A percentile compares a stretch with the other conserved stretches of the same genome.
phyloP scores from a whole-genome alignment of 2,329 filamentous ascomycete species.

The Ramularia endophylla region DNA sequence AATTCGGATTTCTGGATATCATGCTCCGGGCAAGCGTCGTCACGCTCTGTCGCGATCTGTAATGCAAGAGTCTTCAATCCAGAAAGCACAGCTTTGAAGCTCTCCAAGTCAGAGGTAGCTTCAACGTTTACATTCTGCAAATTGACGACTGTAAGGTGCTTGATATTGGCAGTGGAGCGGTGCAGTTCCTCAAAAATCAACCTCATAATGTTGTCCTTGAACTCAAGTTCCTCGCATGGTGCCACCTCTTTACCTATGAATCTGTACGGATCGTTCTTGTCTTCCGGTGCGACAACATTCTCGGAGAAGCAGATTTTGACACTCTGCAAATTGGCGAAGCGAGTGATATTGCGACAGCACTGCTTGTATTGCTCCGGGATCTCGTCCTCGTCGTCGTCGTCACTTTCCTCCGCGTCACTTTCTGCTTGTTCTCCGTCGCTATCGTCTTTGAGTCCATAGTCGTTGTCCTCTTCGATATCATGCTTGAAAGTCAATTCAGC shows the following conservation, averaged over 20 bases:
- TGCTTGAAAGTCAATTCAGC: neutral
- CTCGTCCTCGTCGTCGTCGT: neutral
- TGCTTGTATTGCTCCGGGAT: neutral
- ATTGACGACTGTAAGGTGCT: conserved; percentile 21
- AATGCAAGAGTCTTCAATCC: conserved; percentile 17
- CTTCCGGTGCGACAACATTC: neutral
- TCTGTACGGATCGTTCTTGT: neutral
- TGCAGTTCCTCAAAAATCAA: too few relatives aligned
- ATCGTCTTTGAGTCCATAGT: too few relatives aligned
- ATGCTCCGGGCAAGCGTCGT: conserved; percentile 12
- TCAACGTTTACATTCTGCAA: conserved; percentile 18
- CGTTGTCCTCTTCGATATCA: neutral
- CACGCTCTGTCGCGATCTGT: conserved; percentile 18
- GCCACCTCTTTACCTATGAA: neutral
- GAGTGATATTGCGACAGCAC: neutral
- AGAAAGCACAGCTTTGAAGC: conserved; percentile 18
- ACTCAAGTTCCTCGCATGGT: neutral
- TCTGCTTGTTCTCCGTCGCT: too few relatives aligned
- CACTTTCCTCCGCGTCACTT: too few relatives aligned
- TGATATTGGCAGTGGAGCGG: conserved; percentile 2
- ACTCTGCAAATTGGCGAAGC: neutral
- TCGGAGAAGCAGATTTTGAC: neutral
- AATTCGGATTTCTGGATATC: conserved; percentile 12
- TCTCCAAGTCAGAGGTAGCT: conserved; percentile 6
- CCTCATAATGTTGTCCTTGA: neutral